phyloP scores from a whole-genome alignment of 768 basidiomycete species.

The Cystofilobasidium macerans region DNA sequence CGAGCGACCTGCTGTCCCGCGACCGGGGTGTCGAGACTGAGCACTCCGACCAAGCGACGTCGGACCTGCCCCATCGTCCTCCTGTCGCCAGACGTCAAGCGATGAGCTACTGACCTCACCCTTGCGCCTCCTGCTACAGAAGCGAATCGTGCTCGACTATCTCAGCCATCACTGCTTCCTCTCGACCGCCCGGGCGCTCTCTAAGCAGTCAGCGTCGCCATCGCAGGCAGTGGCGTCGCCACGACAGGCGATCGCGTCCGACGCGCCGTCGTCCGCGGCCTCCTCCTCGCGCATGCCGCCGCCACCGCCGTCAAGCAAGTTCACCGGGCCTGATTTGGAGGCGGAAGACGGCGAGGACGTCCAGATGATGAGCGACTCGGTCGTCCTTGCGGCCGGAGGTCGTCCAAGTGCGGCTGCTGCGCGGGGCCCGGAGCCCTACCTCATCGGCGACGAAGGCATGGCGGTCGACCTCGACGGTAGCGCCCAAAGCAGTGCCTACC shows the following conservation, averaged over 20 bases:
- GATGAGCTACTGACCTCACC: too few species aligned
- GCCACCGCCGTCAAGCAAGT: background rate
- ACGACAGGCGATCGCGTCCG: background rate
- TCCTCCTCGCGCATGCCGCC: background rate
- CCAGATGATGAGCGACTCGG: slow-evolving; percentile 3
- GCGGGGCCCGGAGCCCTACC: background rate
- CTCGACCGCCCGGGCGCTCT: slow-evolving; percentile 59
- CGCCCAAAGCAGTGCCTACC: background rate
- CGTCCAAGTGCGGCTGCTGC: background rate
- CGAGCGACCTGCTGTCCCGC: too few species aligned
- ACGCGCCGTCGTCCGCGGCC: background rate
- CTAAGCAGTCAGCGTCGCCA: slow-evolving; percentile 28
- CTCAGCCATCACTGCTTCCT: slow-evolving; percentile 63
- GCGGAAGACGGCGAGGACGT: slow-evolving; percentile 20
- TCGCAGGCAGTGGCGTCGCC: background rate
- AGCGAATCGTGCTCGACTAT: slow-evolving; percentile 56
- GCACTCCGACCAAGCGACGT: too few species aligned
- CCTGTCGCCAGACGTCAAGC: background rate
- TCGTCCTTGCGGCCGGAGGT: background rate
- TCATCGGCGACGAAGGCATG: slow-evolving; percentile 6
- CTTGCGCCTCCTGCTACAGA: background rate
- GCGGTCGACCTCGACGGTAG: background rate
- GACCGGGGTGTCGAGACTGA: too few species aligned
- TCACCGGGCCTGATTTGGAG: background rate
- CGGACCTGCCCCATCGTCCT: background rate